Conservation (phyloP, 805 yeast species). For the Ogataea minuta region DNA sequence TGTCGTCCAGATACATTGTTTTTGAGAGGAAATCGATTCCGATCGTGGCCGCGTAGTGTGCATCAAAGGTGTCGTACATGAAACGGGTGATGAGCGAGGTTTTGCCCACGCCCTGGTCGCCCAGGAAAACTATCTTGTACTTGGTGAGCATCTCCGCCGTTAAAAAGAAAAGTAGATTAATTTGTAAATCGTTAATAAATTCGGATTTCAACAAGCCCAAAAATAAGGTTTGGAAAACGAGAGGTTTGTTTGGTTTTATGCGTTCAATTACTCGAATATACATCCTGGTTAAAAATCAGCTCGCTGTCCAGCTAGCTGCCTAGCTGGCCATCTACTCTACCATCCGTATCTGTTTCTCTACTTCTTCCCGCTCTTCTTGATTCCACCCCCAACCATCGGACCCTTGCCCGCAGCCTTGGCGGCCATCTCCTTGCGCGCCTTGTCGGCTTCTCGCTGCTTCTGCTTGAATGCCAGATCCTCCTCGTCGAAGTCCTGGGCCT, state of each 20-base stretch:
- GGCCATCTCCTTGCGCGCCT: conserved; percentile 88
- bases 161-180: conserved; percentile 4
- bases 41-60: conserved; percentile 93
- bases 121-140: conserved; percentile 89
- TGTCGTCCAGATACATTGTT: conserved; percentile 94
- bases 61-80: conserved; percentile 97
- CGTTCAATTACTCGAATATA: neutral
- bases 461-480: conserved; percentile 89
- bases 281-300: neutral
- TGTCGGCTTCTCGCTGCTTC: conserved; percentile 92
- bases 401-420: conserved; percentile 86
- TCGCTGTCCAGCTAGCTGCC: too few relatives aligned
- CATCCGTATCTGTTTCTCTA: conserved; percentile 8
- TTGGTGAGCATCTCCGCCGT: conserved; percentile 46
- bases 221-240: too few relatives aligned
- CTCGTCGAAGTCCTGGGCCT: conserved; percentile 71
- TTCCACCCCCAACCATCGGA: conserved; percentile 90
- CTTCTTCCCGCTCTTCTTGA: conserved; percentile 81
- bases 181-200: neutral
- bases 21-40: conserved; percentile 93
- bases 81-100: conserved; percentile 95
- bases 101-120: conserved; percentile 98
- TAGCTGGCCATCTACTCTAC: too few relatives aligned
- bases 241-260: too few relatives aligned
- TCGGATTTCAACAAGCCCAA: conserved; percentile 1